Conservation (phyloP, 352 stramenopile species). For the Paralagenidium karlingii region DNA sequence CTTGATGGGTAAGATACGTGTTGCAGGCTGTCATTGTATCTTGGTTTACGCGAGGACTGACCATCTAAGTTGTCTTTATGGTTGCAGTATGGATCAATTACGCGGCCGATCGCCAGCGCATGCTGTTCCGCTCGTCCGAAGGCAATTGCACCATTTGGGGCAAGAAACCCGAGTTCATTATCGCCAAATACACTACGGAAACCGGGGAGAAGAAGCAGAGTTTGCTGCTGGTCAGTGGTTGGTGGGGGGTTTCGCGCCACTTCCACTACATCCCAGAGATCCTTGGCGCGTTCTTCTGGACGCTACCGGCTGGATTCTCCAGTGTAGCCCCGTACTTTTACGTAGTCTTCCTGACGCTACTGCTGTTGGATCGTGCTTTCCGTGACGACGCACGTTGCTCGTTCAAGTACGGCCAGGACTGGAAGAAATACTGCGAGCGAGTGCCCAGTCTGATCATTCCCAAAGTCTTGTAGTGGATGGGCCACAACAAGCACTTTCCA, state of each 20-base stretch:
- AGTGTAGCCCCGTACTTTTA: conserved; percentile 82
- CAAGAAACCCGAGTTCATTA: conserved; percentile 84
- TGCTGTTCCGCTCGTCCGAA: conserved; percentile 81
- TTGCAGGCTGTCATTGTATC: not conserved
- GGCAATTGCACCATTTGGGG: conserved; percentile 89
- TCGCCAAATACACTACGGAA: conserved; percentile 86
- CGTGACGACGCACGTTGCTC: conserved; percentile 91
- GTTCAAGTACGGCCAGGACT: conserved; percentile 95
- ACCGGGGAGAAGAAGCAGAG: conserved; percentile 82
- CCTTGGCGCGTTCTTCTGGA: conserved; percentile 67
- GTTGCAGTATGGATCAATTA: conserved; percentile 91
- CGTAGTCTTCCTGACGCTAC: conserved; percentile 82
- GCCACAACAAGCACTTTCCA: too few relatives aligned
- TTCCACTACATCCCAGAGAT: conserved; percentile 95
- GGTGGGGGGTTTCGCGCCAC: conserved; percentile 90
- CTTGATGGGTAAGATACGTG: conserved; percentile 50
- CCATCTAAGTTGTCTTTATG: conserved; percentile 1
- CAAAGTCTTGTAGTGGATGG: conserved; percentile 50
- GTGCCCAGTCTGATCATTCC: conserved; percentile 85
- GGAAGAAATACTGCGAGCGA: conserved; percentile 84
- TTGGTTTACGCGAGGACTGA: not conserved
- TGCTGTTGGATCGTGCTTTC: conserved; percentile 92
- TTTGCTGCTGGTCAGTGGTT: conserved; percentile 86
- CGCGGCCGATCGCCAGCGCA: conserved; percentile 88
- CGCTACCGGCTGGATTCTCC: conserved; percentile 36